phyloP scores from a whole-genome alignment of 176 grass and related monocot species.

The Aegilops bicornis region DNA sequence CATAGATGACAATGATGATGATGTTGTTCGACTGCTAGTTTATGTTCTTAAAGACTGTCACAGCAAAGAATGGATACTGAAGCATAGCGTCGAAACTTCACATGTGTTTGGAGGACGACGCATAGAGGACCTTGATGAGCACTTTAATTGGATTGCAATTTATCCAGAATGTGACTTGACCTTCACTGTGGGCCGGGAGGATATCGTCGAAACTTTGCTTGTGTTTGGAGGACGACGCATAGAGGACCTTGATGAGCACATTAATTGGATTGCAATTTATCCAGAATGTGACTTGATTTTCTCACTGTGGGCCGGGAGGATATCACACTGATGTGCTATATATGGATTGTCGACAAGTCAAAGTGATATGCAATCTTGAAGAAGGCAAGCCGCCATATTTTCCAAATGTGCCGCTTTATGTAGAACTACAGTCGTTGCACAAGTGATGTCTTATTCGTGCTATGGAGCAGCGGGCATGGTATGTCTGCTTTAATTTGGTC shows the following conservation, averaged over 20 bases:
- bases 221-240: background rate
- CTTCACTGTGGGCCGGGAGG: too few species aligned
- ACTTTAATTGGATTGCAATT: background rate
- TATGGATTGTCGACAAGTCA: background rate
- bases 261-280: background rate
- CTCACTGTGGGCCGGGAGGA: background rate
- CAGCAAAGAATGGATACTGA: background rate
- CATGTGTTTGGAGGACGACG: background rate
- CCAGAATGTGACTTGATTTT: background rate
- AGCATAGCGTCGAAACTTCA: background rate
- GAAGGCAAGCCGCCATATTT: background rate
- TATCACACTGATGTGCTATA: background rate
- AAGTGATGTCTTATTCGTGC: background rate
- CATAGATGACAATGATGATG: too few species aligned
- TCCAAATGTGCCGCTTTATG: background rate
- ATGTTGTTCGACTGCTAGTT: background rate
- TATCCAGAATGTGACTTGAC: background rate
- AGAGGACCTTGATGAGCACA: too few species aligned
- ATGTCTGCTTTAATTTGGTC: background rate
- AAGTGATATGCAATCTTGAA: background rate
- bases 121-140: accelerated
- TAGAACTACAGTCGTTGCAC: background rate
- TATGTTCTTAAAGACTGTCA: background rate
- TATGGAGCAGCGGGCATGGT: background rate
- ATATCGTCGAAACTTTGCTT: background rate